Percentiles rank a stretch among this genome's conserved stretches.
phyloP scores from a whole-genome alignment of 1,284 basidiomycete species.

The Schizopora paradoxa region DNA sequence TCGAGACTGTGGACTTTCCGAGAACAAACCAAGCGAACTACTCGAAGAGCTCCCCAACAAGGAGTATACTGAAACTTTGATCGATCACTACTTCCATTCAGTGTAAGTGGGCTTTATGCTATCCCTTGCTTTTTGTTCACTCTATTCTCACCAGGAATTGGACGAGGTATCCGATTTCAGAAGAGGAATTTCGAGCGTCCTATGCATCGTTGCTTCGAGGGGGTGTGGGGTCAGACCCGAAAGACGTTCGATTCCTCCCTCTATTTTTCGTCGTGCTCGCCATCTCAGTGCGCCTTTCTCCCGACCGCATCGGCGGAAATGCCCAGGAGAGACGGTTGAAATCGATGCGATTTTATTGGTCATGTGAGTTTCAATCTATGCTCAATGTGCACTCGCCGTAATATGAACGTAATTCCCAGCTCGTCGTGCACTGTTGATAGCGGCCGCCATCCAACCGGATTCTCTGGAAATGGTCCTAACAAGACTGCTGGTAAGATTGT shows the following conservation, averaged over 20 bases:
- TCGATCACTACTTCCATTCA: slow-evolving; percentile 72
- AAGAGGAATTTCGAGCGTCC: slow-evolving; percentile 75
- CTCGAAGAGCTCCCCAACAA: slow-evolving; percentile 81
- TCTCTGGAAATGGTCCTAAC: slow-evolving; percentile 87
- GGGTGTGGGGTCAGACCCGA: slow-evolving; percentile 70
- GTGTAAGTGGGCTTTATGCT: slow-evolving; percentile 45
- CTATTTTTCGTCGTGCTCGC: slow-evolving; percentile 92
- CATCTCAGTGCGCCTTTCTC: slow-evolving; percentile 79
- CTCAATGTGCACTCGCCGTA: slow-evolving; percentile 4
- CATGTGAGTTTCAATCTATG: slow-evolving; percentile 55
- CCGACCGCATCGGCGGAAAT: slow-evolving; percentile 79
- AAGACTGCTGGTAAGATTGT: slow-evolving; percentile 68
- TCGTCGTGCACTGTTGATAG: slow-evolving; percentile 79
- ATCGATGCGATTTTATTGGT: slow-evolving; percentile 89
- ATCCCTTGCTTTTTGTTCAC: slow-evolving; percentile 4
- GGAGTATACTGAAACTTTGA: slow-evolving; percentile 64
- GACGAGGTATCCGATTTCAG: slow-evolving; percentile 91
- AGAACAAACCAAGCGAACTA: slow-evolving; percentile 85
- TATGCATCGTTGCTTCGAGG: slow-evolving; percentile 79
- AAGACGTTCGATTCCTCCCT: slow-evolving; percentile 84
- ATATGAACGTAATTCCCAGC: slow-evolving; percentile 41
- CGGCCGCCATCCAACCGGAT: slow-evolving; percentile 87
- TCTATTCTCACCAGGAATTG: slow-evolving; percentile 62
- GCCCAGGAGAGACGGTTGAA: slow-evolving; percentile 68
- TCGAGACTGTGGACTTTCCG: slow-evolving; percentile 84